Evolutionary conservation across 176 grass and related monocot species (phyloP).

Genomic region (Zoysia japonica): DNA sequence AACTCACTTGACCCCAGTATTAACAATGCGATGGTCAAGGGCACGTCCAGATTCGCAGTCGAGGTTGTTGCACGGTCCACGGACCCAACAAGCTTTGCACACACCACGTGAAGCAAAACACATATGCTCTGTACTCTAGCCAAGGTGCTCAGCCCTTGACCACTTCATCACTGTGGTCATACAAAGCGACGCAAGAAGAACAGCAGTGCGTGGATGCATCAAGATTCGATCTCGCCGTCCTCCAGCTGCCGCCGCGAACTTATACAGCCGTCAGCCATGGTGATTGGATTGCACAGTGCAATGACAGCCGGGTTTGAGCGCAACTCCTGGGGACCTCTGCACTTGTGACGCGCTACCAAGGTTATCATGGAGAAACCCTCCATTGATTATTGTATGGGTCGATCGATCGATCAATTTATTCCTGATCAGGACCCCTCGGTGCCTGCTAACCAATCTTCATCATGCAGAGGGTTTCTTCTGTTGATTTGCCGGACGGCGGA

Average conservation of each 20-base stretch:
- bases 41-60: neutral
- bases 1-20: neutral
- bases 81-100: slow-evolving; percentile 6
- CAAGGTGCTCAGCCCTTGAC: neutral
- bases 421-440: neutral
- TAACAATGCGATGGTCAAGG: neutral
- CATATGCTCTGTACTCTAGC: neutral
- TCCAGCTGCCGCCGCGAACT: neutral
- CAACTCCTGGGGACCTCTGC: neutral
- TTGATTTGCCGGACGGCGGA: neutral
- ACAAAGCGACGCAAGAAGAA: slow-evolving; percentile 4
- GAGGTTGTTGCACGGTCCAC: neutral
- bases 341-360: neutral
- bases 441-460: slow-evolving; percentile 2
- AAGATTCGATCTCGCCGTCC: neutral
- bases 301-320: slow-evolving; percentile 10
- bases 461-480: neutral
- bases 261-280: no score
- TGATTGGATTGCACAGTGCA: slow-evolving; percentile 3
- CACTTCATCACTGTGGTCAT: slow-evolving; percentile 1
- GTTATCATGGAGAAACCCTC: neutral
- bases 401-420: neutral
- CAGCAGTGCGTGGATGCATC: slow-evolving; percentile 13
- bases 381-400: slow-evolving; percentile 10
- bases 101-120: slow-evolving; percentile 15